phyloP scores from a whole-genome alignment of 805 yeast genomes.

The Metahyphopichia silvanorum region DNA sequence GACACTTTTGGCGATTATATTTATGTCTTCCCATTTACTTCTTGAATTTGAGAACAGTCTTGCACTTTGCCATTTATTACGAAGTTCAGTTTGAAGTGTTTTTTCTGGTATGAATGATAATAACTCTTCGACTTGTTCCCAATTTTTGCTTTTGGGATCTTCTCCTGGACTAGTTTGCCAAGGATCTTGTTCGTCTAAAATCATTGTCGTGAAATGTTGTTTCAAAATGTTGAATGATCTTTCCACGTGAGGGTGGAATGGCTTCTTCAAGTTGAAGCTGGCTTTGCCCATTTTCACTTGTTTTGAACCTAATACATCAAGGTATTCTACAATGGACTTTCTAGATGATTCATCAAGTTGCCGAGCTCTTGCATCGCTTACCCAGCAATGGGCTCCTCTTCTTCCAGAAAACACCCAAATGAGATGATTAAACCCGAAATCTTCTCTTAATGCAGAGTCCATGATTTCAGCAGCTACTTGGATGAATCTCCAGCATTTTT shows the following conservation, averaged over 20 bases:
- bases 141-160: slow-evolving; percentile 44
- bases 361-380: slow-evolving; percentile 83
- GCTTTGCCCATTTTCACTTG: slow-evolving; percentile 38
- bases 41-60: slow-evolving; percentile 37
- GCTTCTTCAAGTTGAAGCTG: slow-evolving; percentile 60
- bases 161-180: slow-evolving; percentile 49
- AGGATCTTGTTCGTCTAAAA: slow-evolving; percentile 83
- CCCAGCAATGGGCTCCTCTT: slow-evolving; percentile 99
- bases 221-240: slow-evolving; percentile 70
- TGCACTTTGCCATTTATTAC: slow-evolving; percentile 52
- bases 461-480: slow-evolving; percentile 77
- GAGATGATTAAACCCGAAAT: slow-evolving; percentile 83
- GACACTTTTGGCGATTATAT: slow-evolving; percentile 43
- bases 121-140: slow-evolving; percentile 49
- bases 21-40: slow-evolving; percentile 81
- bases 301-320: slow-evolving; percentile 64
- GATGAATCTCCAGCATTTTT: slow-evolving; percentile 91
- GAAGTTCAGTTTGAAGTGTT: slow-evolving; percentile 49
- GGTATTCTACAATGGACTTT: slow-evolving; percentile 76
- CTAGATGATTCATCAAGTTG: slow-evolving; percentile 68
- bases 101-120: slow-evolving; percentile 63
- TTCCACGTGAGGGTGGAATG: slow-evolving; percentile 84
- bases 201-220: slow-evolving; percentile 57
- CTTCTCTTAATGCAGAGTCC: slow-evolving; percentile 70
- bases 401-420: slow-evolving; percentile 98